phyloP scores from a whole-genome alignment of 1,284 basidiomycete species.

The Cutaneotrichosporon sp. region DNA sequence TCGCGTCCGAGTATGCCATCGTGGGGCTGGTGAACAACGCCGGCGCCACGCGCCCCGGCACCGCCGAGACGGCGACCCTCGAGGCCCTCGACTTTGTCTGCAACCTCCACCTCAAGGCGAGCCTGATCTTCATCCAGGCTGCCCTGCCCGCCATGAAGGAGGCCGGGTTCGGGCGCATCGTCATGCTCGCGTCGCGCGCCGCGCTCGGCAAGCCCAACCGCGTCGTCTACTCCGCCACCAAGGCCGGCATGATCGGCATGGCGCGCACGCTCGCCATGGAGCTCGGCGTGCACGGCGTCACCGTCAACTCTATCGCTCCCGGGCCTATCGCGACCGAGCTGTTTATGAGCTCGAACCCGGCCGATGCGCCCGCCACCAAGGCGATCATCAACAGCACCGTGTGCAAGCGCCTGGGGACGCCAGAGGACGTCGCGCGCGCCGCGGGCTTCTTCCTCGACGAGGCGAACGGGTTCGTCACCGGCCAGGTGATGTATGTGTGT shows the following conservation, averaged over 20 bases:
- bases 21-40: constrained; percentile 27
- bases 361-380: constrained; percentile 57
- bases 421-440: constrained; percentile 79
- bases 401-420: constrained; percentile 84
- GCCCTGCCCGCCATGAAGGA: constrained; percentile 14
- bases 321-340: constrained; percentile 87
- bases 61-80: constrained; percentile 23
- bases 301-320: constrained; percentile 84
- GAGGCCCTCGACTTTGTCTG: constrained; percentile 64
- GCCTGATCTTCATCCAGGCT: constrained; percentile 14
- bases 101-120: constrained; percentile 64
- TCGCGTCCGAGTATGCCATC: constrained; percentile 6
- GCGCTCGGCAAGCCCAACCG: constrained; percentile 58
- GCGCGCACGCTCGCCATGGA: constrained; percentile 61
- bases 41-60: constrained; percentile 24
- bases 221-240: constrained; percentile 86
- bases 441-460: constrained; percentile 76
- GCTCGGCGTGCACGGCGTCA: constrained; percentile 77
- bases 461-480: constrained; percentile 17
- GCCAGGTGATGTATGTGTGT: constrained; percentile 23
- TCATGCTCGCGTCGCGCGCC: constrained; percentile 22
- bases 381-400: constrained; percentile 92
- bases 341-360: constrained; percentile 51
- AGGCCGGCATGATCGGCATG: constrained; percentile 80
- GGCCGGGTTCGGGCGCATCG: constrained; percentile 18